Evolutionary conservation across 768 basidiomycete species (phyloP), one percentile per base, ranked within the genome.

Genomic region (Agrocybe pediades): DNA sequence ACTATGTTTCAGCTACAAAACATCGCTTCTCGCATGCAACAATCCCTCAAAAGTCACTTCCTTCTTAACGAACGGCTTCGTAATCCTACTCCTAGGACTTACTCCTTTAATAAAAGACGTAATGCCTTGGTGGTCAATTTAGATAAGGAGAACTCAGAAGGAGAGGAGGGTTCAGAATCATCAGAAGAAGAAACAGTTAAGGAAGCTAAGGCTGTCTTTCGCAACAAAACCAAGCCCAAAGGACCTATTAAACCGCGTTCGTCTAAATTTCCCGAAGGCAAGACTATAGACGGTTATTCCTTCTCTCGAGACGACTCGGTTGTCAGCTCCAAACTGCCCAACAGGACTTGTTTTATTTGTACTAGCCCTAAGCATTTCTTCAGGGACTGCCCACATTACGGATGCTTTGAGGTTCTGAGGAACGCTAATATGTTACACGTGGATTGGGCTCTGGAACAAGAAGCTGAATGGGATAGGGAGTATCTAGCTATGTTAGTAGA

Each of bases 291-390:
- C 25, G 44, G 49, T 16, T 25, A 11, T n/a, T n/a, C n/a, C n/a
- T n/a, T n/a, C n/a, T n/a, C n/a, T n/a, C n/a, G n/a, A n/a, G n/a
- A n/a, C n/a, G 49, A 56, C 19, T 45, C 54, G 3, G 40, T 45
- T 2, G 17, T 23, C 24, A 56, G 54, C n/a, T 8, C 33, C 1
- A 40, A 44, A 9, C 17, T 27, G 1, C 57, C 60, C 9, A 56
- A 57, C 9, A 56, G 56, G 0, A 27, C 7, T n/a, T 64, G 63
- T 44, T 60, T 51, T 41, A 58, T 64, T 2, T 62, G 63, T 43
- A 58, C 58, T 3, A 62, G 61, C 25, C 61, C 62, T 30, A 30
- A 30, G 15, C 29, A 62, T 25, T 42, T n/a, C n/a, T n/a, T n/a
- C n/a, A n/a, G n/a, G n/a, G n/a, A n/a, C n/a, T n/a, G n/a, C n/a